These are phyloP conservation scores for Amauroascus niger DNA, from an alignment of 2,329 filamentous ascomycete genomes.

Conservation along the genomic window DNA sequence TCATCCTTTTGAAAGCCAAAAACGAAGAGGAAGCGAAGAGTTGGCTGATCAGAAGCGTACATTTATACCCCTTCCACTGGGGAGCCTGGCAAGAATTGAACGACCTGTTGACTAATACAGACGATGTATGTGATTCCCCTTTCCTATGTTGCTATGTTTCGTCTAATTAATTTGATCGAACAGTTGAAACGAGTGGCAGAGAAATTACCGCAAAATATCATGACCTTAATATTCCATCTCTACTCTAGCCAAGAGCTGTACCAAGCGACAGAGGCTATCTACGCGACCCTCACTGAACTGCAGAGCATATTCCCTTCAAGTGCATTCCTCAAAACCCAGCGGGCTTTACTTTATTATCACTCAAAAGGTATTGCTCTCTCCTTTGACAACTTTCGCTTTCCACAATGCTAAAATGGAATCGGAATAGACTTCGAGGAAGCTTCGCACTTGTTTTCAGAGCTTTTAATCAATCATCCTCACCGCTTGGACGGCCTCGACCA, in stretches of 20 bases:
- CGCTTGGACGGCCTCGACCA: conserved; percentile 85
- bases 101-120: conserved; percentile 63
- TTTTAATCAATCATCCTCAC: conserved; percentile 55
- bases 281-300: conserved; percentile 65
- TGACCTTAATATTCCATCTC: conserved; percentile 88
- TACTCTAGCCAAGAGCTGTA: conserved; percentile 87
- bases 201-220: conserved; percentile 76
- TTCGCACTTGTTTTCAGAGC: conserved; percentile 54
- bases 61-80: conserved; percentile 92
- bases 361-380: conserved; percentile 48
- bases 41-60: conserved; percentile 80
- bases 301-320: conserved; percentile 77
- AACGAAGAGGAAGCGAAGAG: conserved; percentile 76
- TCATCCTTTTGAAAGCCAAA: conserved; percentile 81
- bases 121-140: conserved; percentile 55
- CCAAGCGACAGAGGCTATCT: conserved; percentile 66
- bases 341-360: conserved; percentile 80
- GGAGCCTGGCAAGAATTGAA: conserved; percentile 92
- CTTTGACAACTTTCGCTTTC: background rate
- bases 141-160: conserved; percentile 18
- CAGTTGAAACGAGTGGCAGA: conserved; percentile 63
- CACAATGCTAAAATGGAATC: background rate
- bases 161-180: conserved; percentile 1
- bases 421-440: conserved; percentile 52
- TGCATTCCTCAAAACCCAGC: conserved; percentile 81